Base-by-base conservation (phyloP, 148 eudicot genomes). In the Amaranthus hypochondriacus region DNA sequence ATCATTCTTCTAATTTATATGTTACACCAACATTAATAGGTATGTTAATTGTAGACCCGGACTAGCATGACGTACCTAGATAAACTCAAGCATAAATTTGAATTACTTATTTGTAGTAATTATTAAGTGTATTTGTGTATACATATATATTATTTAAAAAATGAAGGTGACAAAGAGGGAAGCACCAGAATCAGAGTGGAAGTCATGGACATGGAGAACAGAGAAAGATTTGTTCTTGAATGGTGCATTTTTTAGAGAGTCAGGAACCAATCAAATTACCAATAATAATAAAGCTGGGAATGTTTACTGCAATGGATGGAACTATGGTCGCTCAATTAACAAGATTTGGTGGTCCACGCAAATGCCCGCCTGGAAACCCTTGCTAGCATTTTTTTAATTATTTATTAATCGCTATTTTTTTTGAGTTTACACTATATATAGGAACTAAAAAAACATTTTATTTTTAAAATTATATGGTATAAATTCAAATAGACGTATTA, bases 151-250 rank as follows among this genome's bases (percentile, higher is more conserved):
- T 10, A 14, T 13, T 50, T 7, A 43, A 9, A 44, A 5, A 53
- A 47, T 81, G 65, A 64, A 86, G 89, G 82, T 86, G 69, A 89
- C 92, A 0, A 82, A 89, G 57, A 85, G 92, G 72, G 89, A 83
- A 58, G 81, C 86, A 43, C 46, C 80, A 0, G 78, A 87, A 55
- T 49, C 58, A 4, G 87, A 58, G 61, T 89, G 92, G 92, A 79
- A 73, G 65, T 49, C 75, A 13, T 89, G 92, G 92, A 78, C 58
- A 43, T 88, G 92, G 92, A 86, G 80, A 83, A 79, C 89, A 4
- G 80, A 83, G 47, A 72, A 70, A 4, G 88, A 89, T 65, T 9
- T 78, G 63, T 80, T 81, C 74, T 56, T 76, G 46, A 87, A 87
- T 52, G 92, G 90, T 57, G 92, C 90, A 0, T 85, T 47, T 72